These are phyloP conservation scores for Malus sylvestris DNA, from an alignment of 306 rosid species.

Conservation along the genomic window DNA sequence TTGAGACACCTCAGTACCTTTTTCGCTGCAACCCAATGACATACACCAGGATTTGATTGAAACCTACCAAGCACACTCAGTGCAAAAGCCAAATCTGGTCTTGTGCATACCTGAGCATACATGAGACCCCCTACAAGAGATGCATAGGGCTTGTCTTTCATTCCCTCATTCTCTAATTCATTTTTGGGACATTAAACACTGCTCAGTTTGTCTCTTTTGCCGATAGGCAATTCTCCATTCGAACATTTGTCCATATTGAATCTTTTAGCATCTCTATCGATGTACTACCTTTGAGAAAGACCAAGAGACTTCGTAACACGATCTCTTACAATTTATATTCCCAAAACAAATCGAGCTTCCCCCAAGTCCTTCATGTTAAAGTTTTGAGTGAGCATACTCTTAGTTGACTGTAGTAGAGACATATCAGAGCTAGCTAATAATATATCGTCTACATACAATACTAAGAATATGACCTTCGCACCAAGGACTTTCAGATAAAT, in stretches of 20 bases:
- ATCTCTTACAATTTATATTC: neutral
- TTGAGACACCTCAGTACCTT: neutral
- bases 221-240: neutral
- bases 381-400: neutral
- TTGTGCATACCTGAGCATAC: neutral
- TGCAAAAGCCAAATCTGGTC: neutral
- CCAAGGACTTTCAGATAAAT: neutral
- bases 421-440: neutral
- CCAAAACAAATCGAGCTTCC: neutral
- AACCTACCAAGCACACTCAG: neutral
- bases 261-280: no score
- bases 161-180: neutral
- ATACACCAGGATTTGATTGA: no score
- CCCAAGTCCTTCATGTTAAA: neutral
- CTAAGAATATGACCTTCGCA: accelerated
- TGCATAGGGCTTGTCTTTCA: neutral
- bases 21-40: neutral
- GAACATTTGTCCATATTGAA: neutral
- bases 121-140: neutral
- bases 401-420: neutral
- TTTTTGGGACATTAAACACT: neutral
- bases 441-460: neutral
- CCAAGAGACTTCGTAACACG: neutral
- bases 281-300: no score
- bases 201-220: neutral